Conservation (phyloP, 2,329 filamentous ascomycete species). For the Apiospora aurea region DNA sequence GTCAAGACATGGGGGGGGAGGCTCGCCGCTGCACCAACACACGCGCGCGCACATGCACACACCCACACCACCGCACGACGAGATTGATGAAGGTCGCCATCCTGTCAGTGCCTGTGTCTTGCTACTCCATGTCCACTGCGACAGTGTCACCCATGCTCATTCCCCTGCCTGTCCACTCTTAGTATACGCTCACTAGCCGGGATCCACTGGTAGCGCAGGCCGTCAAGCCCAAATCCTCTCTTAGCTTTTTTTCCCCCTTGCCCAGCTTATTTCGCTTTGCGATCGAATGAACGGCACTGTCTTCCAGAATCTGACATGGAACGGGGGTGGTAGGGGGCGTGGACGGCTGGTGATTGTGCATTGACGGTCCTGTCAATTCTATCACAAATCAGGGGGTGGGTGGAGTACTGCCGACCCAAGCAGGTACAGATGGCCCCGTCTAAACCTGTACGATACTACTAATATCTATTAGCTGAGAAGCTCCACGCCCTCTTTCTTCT, state of each 20-base stretch:
- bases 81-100: background rate
- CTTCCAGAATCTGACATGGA: conserved; percentile 19
- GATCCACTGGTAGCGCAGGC: conserved; percentile 30
- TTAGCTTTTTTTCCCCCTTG: conserved; percentile 22
- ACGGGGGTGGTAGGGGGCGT: background rate
- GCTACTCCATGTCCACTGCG: conserved; percentile 3
- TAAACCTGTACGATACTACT: conserved; percentile 9
- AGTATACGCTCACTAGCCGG: conserved; percentile 26
- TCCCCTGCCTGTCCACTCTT: background rate
- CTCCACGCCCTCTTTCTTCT: background rate
- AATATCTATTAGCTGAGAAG: background rate
- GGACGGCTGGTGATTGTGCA: conserved; percentile 2
- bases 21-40: background rate
- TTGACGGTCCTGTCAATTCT: conserved; percentile 17
- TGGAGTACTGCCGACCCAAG: background rate
- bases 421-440: conserved; percentile 7
- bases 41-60: background rate
- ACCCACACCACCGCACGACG: background rate
- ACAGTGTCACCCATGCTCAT: conserved; percentile 16
- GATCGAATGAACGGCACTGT: conserved; percentile 31
- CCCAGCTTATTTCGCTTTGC: conserved; percentile 39
- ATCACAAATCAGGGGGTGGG: conserved; percentile 20
- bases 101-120: conserved; percentile 11
- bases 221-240: background rate
- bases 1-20: conserved; percentile 13